Evolutionary conservation across 768 basidiomycete genomes (phyloP), one percentile per base, ranked within the genome.

Genomic region (Kwoniella shandongensis): DNA sequence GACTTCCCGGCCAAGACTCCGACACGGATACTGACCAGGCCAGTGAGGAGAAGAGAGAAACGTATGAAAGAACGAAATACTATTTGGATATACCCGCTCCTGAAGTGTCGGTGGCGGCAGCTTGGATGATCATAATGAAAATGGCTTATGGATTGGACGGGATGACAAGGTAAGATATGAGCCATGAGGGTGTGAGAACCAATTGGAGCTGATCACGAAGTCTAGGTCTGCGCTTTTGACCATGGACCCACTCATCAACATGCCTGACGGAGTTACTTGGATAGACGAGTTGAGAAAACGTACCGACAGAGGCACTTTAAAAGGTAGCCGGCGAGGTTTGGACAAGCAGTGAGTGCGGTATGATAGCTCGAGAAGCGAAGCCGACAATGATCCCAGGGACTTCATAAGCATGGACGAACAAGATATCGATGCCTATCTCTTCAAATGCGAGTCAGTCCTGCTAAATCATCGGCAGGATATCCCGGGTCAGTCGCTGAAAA

Each of bases 71-170:
- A 87, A 57, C 82, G 82, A 45, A 74, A 86, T 54, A 83, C 85
- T 25, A 79, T 88, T 45, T 83, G 81, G 25, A 78, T 88, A 36
- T 85, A 86, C 68, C 78, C 80, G 45, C 79, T 78, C 25, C 79
- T 86, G 30, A 81, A 81, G 4, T 81, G 81, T 20, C 78, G 65
- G 76, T 91, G 22, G 70, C 83, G 35, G 83, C 82, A 3, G 78
- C 79, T 12, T 81, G 82, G 38, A 79, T 91, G 15, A 80, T 91
- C 6, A 85, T 85, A 32, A 78, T 91, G 62, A 93, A 92, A 78
- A 81, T 94, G 81, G 82, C 86, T 23, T 92, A 92, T 67, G 92
- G 91, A 0, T 70, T 92, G 26, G 90, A 92, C 71, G 88, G 85
- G 26, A 79, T 78, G 61, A 54, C 66, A 51, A 82, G 88, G 88